Evolutionary conservation across 2,329 filamentous ascomycete genomes (phyloP), one percentile per base, ranked within the genome.

Genomic region (Fusarium verrucosum): DNA sequence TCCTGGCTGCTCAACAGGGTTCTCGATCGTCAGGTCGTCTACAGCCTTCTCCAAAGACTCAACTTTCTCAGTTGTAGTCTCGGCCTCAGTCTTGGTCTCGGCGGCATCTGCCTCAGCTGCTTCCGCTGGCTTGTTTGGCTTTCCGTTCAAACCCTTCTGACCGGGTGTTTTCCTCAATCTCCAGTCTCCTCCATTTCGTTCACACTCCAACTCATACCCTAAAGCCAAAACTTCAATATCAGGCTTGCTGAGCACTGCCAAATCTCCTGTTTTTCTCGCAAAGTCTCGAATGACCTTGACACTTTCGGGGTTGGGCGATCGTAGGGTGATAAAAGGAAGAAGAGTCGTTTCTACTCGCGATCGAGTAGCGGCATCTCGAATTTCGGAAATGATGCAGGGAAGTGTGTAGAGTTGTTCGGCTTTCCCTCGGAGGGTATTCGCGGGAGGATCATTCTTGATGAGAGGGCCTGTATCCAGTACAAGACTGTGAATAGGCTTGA

Each of bases 191-290:
- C 89, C 87, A 74, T 96, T 96, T 57, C 89, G 83, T 80, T 98
- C 94, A 71, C 92, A 91, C 72, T 98, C 94, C n/a, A 98, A 76
- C 75, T 99, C 95, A 76, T 98, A 98, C 1, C 92, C 91, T 53
- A 99, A 81, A 10, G 94, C 95, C 72, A 98, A 81, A 36, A 99
- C 85, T 69, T 96, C 91, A 60, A 98, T 81, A 87, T 99, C 95
- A 2, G 93, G 91, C 73, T 85, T 88, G 78, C 94, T 97, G 57
- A 99, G 81, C 1, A 97, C 94, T 11, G 90, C 87, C 62, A 94
- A 83, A 76, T 99, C 95, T 52, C 95, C 95, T 1, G 95, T 98
- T 75, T 88, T 90, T 51, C 92, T 87, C 40, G 95, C 92, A 80
- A 98, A 98, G 56, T 92, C 90, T 44, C 87, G 88, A 5, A 97